Evolutionary conservation across 2,329 filamentous ascomycete species (phyloP).

Genomic region (Cercospora zeina): DNA sequence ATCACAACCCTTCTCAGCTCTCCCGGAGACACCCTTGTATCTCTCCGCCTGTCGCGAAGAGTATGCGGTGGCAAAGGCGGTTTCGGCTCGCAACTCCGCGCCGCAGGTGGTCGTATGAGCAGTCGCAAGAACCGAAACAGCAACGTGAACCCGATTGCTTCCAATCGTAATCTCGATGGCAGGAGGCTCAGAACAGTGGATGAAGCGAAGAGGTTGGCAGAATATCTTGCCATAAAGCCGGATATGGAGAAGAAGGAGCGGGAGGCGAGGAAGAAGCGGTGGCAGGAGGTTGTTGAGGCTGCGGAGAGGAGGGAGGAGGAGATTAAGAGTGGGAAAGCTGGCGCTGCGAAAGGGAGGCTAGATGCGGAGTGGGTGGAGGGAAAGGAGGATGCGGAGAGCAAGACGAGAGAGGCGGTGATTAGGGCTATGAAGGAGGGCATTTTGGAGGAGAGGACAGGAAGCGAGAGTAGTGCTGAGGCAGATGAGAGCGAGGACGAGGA

Average conservation of each 20-base stretch:
- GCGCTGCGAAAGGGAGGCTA: slow-evolving; percentile 58
- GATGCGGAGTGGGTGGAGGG: slow-evolving; percentile 94
- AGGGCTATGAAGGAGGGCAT: slow-evolving; percentile 65
- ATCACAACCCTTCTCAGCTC: slow-evolving; percentile 63
- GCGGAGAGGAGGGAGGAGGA: slow-evolving; percentile 83
- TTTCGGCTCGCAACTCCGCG: slow-evolving; percentile 94
- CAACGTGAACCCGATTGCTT: slow-evolving; percentile 71
- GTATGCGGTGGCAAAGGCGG: slow-evolving; percentile 94
- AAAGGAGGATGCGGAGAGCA: slow-evolving; percentile 85
- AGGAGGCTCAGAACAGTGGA: slow-evolving; percentile 86
- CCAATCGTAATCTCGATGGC: slow-evolving; percentile 90
- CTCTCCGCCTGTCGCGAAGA: slow-evolving; percentile 75
- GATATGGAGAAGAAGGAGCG: slow-evolving; percentile 96
- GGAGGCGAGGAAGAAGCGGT: slow-evolving; percentile 77
- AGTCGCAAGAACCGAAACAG: slow-evolving; percentile 84
- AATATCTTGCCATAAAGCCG: slow-evolving; percentile 92
- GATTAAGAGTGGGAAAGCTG: slow-evolving; percentile 69
- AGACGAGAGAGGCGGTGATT: slow-evolving; percentile 73
- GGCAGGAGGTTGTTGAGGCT: slow-evolving; percentile 83
- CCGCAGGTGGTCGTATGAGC: slow-evolving; percentile 96
- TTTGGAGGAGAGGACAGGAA: slow-evolving; percentile 50
- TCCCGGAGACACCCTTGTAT: slow-evolving; percentile 63
- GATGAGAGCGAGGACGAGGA: slow-evolving; percentile 39
- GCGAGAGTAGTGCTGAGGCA: slow-evolving; percentile 45
- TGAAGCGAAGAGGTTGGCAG: slow-evolving; percentile 91